Conservation (phyloP, 305 asterid genomes). For the Plantago rigida region DNA sequence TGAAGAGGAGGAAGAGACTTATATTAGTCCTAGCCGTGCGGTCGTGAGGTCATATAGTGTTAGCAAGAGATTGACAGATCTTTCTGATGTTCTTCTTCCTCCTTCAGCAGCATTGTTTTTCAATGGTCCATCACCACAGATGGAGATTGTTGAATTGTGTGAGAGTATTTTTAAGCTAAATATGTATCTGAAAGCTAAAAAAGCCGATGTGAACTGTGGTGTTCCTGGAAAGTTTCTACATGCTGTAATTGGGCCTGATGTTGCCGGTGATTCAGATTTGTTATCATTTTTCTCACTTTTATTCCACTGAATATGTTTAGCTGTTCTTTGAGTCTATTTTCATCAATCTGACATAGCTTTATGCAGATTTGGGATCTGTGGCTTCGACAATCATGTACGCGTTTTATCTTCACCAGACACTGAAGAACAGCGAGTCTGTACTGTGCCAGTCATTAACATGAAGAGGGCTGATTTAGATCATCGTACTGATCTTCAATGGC, state of each 20-base stretch:
- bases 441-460: conserved; percentile 69
- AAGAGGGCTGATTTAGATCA: conserved; percentile 49
- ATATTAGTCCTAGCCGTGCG: conserved; percentile 21
- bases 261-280: conserved; percentile 39
- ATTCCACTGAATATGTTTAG: too few relatives aligned
- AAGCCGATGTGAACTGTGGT: conserved; percentile 52
- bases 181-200: conserved; percentile 48
- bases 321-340: conserved; percentile 5
- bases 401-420: conserved; percentile 49
- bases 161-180: conserved; percentile 51
- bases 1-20: conserved; percentile 34
- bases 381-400: conserved; percentile 70
- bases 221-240: conserved; percentile 70
- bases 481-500: conserved; percentile 58
- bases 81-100: conserved; percentile 49
- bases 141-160: conserved; percentile 51
- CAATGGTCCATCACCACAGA: conserved; percentile 38
- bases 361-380: conserved; percentile 74
- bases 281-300: neutral
- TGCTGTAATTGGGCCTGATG: conserved; percentile 61
- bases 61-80: conserved; percentile 32
- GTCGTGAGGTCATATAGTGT: conserved; percentile 36
- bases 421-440: conserved; percentile 41
- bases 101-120: conserved; percentile 67
- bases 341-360: conserved; percentile 19